phyloP scores from a whole-genome alignment of 1,284 basidiomycete species.

The Pisolithus thermaeus region DNA sequence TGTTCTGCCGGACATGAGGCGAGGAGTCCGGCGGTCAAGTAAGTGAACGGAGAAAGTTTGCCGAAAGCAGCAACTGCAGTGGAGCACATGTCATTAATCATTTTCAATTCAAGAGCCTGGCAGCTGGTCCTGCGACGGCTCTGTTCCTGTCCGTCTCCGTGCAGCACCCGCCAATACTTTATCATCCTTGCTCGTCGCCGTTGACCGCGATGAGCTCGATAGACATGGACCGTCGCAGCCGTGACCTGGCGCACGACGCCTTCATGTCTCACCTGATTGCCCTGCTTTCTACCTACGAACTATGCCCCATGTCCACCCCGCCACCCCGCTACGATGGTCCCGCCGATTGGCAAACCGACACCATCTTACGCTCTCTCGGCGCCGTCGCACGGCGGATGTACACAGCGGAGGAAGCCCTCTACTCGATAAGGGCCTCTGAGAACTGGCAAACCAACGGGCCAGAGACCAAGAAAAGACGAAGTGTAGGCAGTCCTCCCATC shows the following conservation, averaged over 20 bases:
- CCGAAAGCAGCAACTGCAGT: neutral
- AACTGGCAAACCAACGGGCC: conserved; percentile 32
- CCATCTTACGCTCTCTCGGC: conserved; percentile 51
- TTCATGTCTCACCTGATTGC: conserved; percentile 48
- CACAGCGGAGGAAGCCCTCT: conserved; percentile 49
- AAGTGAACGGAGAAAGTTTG: neutral
- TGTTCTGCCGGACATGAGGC: neutral
- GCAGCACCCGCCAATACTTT: neutral
- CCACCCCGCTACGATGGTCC: conserved; percentile 60
- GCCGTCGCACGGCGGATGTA: conserved; percentile 55
- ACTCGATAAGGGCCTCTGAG: conserved; percentile 34
- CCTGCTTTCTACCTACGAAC: conserved; percentile 48
- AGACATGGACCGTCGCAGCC: conserved; percentile 19
- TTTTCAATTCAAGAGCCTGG: neutral
- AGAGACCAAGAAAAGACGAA: conserved; percentile 46
- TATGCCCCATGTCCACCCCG: conserved; percentile 43
- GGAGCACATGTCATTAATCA: neutral
- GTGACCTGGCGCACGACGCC: conserved; percentile 22
- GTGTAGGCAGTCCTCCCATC: conserved; percentile 38
- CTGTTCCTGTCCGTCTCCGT: neutral
- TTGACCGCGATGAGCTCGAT: conserved; percentile 22
- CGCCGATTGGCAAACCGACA: conserved; percentile 58
- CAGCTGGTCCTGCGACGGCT: neutral
- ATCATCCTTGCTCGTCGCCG: conserved; percentile 2
- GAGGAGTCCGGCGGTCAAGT: too few relatives aligned